Percentiles rank a stretch among this genome's conserved stretches.
These are phyloP conservation scores for Microbotryum violaceum DNA, from an alignment of 1,284 basidiomycete genomes.

Conservation along the genomic window DNA sequence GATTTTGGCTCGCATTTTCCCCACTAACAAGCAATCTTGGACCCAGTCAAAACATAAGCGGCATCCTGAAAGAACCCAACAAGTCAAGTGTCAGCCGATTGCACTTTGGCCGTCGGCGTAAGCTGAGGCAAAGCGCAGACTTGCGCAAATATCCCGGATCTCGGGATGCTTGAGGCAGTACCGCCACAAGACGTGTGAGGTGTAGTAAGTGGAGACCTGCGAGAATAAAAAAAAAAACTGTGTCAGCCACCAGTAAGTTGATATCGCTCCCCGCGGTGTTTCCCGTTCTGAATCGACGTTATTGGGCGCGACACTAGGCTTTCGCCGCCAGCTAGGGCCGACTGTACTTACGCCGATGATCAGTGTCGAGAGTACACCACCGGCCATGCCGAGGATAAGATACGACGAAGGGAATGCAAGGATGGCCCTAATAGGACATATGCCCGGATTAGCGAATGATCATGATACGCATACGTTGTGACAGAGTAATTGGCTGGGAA, in stretches of 20 bases:
- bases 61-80: slow-evolving; percentile 47
- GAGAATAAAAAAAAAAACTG: too few species aligned
- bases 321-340: too few species aligned
- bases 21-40: not conserved
- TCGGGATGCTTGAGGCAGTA: slow-evolving; percentile 57
- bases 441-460: too few species aligned
- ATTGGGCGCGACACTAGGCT: too few species aligned
- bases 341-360: slow-evolving; percentile 37
- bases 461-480: not conserved
- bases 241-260: too few species aligned
- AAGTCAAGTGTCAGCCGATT: not conserved
- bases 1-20: slow-evolving; percentile 37
- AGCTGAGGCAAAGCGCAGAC: too few species aligned
- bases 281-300: too few species aligned
- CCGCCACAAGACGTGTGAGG: slow-evolving; percentile 49
- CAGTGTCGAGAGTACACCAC: slow-evolving; percentile 48
- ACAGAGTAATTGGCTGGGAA: not conserved
- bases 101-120: not conserved
- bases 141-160: slow-evolving; percentile 29
- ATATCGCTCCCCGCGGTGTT: too few species aligned
- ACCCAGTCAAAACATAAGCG: slow-evolving; percentile 46
- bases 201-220: slow-evolving; percentile 40
- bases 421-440: slow-evolving; percentile 40
- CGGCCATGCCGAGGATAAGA: slow-evolving; percentile 53
- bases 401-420: slow-evolving; percentile 52